Percentiles rank a stretch among this genome's conserved stretches.
Evolutionary conservation across 169 alveolate genomes (phyloP).

Genomic region (Plasmodium blacklocki): DNA sequence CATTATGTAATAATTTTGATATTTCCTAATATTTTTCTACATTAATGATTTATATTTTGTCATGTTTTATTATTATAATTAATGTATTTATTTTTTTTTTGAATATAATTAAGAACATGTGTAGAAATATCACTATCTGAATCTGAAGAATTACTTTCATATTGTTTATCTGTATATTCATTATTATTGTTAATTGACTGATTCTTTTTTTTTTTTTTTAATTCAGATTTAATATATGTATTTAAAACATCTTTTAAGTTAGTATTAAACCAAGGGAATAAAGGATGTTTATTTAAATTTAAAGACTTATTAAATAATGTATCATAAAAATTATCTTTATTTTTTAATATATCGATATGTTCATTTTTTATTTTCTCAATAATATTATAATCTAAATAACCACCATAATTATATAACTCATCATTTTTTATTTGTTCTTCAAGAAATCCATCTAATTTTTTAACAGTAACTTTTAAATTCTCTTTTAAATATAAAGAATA

Average conservation of each 20-base stretch:
- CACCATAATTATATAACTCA: constrained; percentile 70
- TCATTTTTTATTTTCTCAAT: constrained; percentile 44
- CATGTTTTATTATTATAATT: background rate
- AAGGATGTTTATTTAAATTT: constrained; percentile 52
- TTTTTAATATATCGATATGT: constrained; percentile 23
- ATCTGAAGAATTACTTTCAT: constrained; percentile 48
- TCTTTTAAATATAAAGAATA: constrained; percentile 57
- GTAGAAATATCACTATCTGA: constrained; percentile 66
- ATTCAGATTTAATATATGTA: constrained; percentile 48
- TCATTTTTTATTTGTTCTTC: constrained; percentile 72
- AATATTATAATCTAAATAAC: constrained; percentile 48
- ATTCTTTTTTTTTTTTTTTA: constrained; percentile 60
- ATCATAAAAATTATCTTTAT: constrained; percentile 35
- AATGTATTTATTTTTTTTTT: constrained; percentile 31
- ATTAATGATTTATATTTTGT: background rate
- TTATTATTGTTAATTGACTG: background rate
- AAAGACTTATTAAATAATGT: constrained; percentile 40
- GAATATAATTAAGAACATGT: constrained; percentile 44
- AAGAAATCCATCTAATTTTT: constrained; percentile 8
- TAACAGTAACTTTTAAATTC: constrained; percentile 49
- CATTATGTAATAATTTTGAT: too few species aligned
- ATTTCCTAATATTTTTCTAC: background rate
- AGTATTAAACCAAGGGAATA: constrained; percentile 67
- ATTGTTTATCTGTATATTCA: constrained; percentile 29
- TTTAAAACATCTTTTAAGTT: constrained; percentile 59